These are phyloP conservation scores for Tephrocybe sp. DNA, from an alignment of 768 basidiomycete genomes.

Conservation along the genomic window DNA sequence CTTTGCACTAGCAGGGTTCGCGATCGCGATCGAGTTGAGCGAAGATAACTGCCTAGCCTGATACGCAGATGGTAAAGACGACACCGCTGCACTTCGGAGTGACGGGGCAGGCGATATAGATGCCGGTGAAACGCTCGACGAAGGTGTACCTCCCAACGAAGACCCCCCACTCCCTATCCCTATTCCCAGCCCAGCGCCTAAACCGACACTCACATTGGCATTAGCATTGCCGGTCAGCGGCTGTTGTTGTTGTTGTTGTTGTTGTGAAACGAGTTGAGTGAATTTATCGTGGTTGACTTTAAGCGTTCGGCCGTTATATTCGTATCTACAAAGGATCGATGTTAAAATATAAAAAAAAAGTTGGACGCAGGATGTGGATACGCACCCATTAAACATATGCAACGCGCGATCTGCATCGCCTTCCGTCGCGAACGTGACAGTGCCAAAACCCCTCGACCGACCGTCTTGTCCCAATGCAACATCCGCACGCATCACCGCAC, in stretches of 20 bases:
- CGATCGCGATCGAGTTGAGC: slow-evolving; percentile 7
- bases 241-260: no score
- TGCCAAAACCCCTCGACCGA: slow-evolving; percentile 89
- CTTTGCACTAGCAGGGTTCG: no score
- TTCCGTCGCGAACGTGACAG: slow-evolving; percentile 82
- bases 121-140: slow-evolving; percentile 8
- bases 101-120: slow-evolving; percentile 21
- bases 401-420: slow-evolving; percentile 83
- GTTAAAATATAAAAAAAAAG: slow-evolving; percentile 6
- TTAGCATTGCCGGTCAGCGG: no score
- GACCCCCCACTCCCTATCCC: not conserved
- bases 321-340: slow-evolving; percentile 52
- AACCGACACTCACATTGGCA: no score
- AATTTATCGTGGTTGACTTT: slow-evolving; percentile 94
- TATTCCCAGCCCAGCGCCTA: no score
- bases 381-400: slow-evolving; percentile 87
- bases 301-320: slow-evolving; percentile 81
- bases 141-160: not conserved
- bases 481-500: slow-evolving; percentile 87
- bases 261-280: slow-evolving; percentile 31
- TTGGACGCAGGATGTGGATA: slow-evolving; percentile 13
- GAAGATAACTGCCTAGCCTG: slow-evolving; percentile 5
- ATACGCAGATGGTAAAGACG: not conserved
- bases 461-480: slow-evolving; percentile 87
- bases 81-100: slow-evolving; percentile 11